A percentile compares a stretch with the other conserved stretches of the same genome.
phyloP scores from a whole-genome alignment of 495 filamentous ascomycete species.

The Penicillium verhagenii region DNA sequence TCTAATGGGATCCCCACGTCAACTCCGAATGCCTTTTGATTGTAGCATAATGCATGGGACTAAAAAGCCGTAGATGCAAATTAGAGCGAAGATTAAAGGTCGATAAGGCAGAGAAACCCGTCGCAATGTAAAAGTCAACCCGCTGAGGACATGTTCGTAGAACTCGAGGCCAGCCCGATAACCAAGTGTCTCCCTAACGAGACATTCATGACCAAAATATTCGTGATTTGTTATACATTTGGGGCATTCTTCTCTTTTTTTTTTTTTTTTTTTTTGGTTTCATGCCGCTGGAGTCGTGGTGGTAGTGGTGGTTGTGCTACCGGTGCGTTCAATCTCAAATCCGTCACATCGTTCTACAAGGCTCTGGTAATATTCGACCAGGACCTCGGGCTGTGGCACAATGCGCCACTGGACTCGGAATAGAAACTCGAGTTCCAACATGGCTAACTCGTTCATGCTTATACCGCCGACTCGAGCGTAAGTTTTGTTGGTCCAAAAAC shows the following conservation, averaged over 20 bases:
- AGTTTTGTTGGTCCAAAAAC: constrained; percentile 95
- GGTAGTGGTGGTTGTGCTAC: constrained; percentile 9
- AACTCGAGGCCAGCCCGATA: constrained; percentile 28
- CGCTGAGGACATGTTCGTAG: not conserved
- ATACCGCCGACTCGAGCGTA: constrained; percentile 94
- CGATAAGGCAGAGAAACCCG: not conserved
- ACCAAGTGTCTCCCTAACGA: not conserved
- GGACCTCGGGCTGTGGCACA: constrained; percentile 87
- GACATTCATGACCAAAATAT: not conserved
- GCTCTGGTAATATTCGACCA: constrained; percentile 89
- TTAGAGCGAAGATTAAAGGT: constrained; percentile 15
- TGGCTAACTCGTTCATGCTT: constrained; percentile 78
- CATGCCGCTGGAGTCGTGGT: constrained; percentile 14
- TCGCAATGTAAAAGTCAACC: not conserved
- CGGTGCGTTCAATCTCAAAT: constrained; percentile 49
- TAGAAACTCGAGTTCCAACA: constrained; percentile 93
- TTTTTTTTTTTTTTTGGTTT: no score
- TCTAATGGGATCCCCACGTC: constrained; percentile 17
- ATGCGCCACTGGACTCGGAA: constrained; percentile 93
- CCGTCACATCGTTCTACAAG: constrained; percentile 70
- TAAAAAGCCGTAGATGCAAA: constrained; percentile 16
- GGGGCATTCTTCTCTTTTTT: no score
- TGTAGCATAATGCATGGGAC: constrained; percentile 11
- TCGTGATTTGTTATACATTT: not conserved
- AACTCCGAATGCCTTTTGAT: constrained; percentile 10